These are phyloP conservation scores for Aspergillus ostianus DNA, from an alignment of 495 filamentous ascomycete species.

Conservation along the genomic window DNA sequence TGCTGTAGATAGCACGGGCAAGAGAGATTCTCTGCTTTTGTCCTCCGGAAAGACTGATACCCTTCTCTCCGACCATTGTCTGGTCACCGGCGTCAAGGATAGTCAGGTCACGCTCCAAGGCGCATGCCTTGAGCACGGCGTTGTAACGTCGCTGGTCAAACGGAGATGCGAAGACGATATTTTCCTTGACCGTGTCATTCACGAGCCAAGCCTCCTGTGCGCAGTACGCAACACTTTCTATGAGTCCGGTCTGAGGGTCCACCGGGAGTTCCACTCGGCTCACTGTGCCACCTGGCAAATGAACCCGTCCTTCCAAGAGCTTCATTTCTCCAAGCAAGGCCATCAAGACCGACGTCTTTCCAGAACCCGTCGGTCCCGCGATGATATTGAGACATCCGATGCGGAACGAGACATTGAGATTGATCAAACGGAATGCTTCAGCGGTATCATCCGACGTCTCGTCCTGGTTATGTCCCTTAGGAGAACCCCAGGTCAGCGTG, in stretches of 20 bases:
- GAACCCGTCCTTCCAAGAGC: constrained; percentile 72
- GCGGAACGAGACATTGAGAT: constrained; percentile 74
- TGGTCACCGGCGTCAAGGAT: constrained; percentile 92
- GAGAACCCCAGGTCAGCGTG: constrained; percentile 82
- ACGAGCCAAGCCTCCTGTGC: constrained; percentile 98
- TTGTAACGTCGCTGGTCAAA: constrained; percentile 83
- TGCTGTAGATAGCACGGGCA: constrained; percentile 89
- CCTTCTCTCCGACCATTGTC: constrained; percentile 95
- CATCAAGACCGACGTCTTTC: constrained; percentile 95
- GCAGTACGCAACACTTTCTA: constrained; percentile 93
- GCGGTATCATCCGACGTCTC: constrained; percentile 22
- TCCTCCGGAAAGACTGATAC: constrained; percentile 92
- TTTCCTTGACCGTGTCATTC: constrained; percentile 93
- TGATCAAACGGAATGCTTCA: constrained; percentile 76
- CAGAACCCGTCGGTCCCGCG: constrained; percentile 87
- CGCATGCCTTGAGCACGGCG: constrained; percentile 85
- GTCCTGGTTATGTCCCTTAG: constrained; percentile 33
- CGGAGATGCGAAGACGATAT: constrained; percentile 87
- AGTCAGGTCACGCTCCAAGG: constrained; percentile 86
- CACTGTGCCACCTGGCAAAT: constrained; percentile 71
- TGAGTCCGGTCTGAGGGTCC: constrained; percentile 81
- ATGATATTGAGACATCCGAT: constrained; percentile 85
- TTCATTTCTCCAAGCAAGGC: constrained; percentile 97
- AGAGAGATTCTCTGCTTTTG: constrained; percentile 98
- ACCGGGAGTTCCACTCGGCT: constrained; percentile 80